Conservation (phyloP, 2,329 filamentous ascomycete genomes). For the Fusarium setosum region DNA sequence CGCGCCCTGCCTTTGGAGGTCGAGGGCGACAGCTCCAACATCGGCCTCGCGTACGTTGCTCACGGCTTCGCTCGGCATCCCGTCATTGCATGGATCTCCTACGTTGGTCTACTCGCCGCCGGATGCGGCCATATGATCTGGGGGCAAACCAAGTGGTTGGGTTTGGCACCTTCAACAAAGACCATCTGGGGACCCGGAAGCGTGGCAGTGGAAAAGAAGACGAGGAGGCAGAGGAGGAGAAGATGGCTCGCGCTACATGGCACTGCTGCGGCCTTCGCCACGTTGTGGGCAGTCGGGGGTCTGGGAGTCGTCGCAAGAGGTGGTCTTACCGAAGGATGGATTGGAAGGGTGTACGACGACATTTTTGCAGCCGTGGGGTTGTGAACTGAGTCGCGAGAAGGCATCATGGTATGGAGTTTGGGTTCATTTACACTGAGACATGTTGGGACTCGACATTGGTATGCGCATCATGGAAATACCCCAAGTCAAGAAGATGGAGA, state of each 20-base stretch:
- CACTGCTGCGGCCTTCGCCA: constrained; percentile 65
- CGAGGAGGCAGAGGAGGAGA: constrained; percentile 67
- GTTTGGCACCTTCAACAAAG: constrained; percentile 67
- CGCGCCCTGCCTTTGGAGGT: constrained; percentile 78
- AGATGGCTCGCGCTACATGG: constrained; percentile 80
- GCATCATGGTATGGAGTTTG: constrained; percentile 39
- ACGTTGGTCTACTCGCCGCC: constrained; percentile 73
- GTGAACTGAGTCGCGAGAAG: constrained; percentile 25
- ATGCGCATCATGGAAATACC: constrained; percentile 40
- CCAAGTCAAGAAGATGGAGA: constrained; percentile 15
- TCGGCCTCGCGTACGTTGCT: constrained; percentile 84
- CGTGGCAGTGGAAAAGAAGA: constrained; percentile 60
- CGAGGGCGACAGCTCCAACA: constrained; percentile 87
- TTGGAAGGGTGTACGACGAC: constrained; percentile 82
- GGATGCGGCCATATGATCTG: constrained; percentile 84
- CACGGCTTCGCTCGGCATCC: constrained; percentile 86
- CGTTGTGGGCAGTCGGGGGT: constrained; percentile 84
- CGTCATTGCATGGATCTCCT: constrained; percentile 73
- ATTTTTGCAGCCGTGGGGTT: constrained; percentile 57
- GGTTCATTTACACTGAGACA: constrained; percentile 27
- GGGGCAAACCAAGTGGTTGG: constrained; percentile 87
- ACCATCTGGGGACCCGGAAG: constrained; percentile 56
- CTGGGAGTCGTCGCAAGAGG: constrained; percentile 81
- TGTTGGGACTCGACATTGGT: constrained; percentile 25
- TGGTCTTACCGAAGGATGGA: constrained; percentile 79